Evolutionary conservation across 1,284 basidiomycete species (phyloP).

Genomic region (Malassezia dermatis): DNA sequence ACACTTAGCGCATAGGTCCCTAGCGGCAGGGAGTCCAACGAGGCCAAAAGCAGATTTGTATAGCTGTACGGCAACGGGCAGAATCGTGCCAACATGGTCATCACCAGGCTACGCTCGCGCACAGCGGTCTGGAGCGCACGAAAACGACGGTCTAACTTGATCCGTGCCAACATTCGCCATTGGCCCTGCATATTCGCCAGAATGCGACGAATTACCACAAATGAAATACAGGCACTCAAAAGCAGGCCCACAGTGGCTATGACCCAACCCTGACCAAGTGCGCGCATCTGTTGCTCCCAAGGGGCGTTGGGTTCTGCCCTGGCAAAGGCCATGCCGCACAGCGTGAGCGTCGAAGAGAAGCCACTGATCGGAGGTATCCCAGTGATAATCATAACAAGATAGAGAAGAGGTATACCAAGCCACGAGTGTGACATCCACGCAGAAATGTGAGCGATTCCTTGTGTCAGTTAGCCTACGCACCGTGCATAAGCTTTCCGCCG

Average conservation of each 20-base stretch:
- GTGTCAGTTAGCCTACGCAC: constrained; percentile 6
- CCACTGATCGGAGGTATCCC: constrained; percentile 37
- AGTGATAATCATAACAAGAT: constrained; percentile 16
- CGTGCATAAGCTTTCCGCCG: constrained; percentile 22
- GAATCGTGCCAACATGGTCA: constrained; percentile 38
- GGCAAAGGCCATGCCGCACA: constrained; percentile 34
- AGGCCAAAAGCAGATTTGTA: constrained; percentile 28
- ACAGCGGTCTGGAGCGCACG: constrained; percentile 35
- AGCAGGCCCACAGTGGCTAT: constrained; percentile 31
- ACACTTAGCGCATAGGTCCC: constrained; percentile 33
- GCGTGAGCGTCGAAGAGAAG: constrained; percentile 34
- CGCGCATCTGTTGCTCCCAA: background rate
- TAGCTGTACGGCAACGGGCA: constrained; percentile 38
- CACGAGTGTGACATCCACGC: constrained; percentile 20
- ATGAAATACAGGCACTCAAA: constrained; percentile 26
- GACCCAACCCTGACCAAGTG: constrained; percentile 25
- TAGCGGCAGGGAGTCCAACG: constrained; percentile 26
- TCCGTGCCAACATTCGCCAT: constrained; percentile 11
- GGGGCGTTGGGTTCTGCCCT: constrained; percentile 1
- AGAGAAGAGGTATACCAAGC: constrained; percentile 21
- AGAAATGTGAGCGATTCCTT: constrained; percentile 12
- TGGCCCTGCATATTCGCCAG: constrained; percentile 17
- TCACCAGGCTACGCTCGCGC: constrained; percentile 21
- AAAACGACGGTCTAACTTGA: constrained; percentile 26
- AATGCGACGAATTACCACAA: constrained; percentile 20